Base-by-base conservation (phyloP, 768 basidiomycete species). In the Mycena filopes region DNA sequence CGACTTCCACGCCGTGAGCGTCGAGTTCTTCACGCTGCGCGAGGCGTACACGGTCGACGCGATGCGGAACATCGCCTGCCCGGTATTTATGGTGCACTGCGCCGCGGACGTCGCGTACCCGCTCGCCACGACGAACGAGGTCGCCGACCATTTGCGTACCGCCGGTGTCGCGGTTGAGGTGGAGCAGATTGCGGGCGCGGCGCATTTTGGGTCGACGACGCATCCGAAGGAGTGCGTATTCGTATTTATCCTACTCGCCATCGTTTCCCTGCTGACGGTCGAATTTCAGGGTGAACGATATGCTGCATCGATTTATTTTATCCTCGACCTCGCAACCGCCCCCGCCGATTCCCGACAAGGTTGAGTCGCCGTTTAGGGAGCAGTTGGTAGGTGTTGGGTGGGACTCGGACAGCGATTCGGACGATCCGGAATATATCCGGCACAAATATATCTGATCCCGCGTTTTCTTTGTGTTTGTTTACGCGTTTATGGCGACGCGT, bases 71-170 rank as follows among this genome's bases (percentile, higher is more conserved):
- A 65, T 68, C 11, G 29, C 33, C 26, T 64, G 62, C n/a, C 69
- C 66, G 2, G 62, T 70, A n/a, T 41, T 40, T 10, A 15, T 70
- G n/a, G 48, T 70, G 11, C 66, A 70, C 40, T 70, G 69, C 41
- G 49, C 29, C 16, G 66, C 69, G 64, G 74, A 73, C 53, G 71
- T 74, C 65, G 69, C 69, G 29, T 68, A 59, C 45, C 49, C 42
- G 29, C 10, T 71, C 51, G 49, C 36, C 21, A 33, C 48, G 21
- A 60, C 62, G 12, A 31, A 64, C 15, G 20, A 50, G 41, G 63
- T 71, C 25, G 55, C 62, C 25, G 48, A 58, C 7, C 36, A 26
- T 5, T 54, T 70, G 23, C 49, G 50, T 13, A 36, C 13, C 1
- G 66, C 62, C 9, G 69, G 69, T 25, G 69, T 70, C 20, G 7